Evolutionary conservation across 2,329 filamentous ascomycete species (phyloP).

Genomic region (Chrysoporthe cubensis): DNA sequence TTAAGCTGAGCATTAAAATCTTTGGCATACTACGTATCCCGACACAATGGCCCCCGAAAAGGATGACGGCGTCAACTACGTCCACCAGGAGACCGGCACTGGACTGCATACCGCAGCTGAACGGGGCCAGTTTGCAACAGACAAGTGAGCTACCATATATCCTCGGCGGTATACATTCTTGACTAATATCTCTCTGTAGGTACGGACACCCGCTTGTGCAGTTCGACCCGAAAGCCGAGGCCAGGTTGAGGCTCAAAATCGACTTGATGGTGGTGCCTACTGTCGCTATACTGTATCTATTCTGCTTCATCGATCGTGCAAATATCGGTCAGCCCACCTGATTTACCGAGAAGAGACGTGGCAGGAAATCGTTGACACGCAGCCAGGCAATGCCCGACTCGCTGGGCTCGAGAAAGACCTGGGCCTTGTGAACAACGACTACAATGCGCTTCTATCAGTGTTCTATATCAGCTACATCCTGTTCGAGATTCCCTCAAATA

Average conservation of each 20-base stretch:
- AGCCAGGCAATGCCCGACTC: slow-evolving; percentile 67
- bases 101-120: slow-evolving; percentile 40
- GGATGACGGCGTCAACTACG: slow-evolving; percentile 18
- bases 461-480: slow-evolving; percentile 77
- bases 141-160: slow-evolving; percentile 41
- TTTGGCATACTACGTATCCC: background rate
- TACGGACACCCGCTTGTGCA: slow-evolving; percentile 54
- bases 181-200: slow-evolving; percentile 34
- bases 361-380: background rate
- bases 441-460: slow-evolving; percentile 68
- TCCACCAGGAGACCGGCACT: slow-evolving; percentile 19
- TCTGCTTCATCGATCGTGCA: slow-evolving; percentile 76
- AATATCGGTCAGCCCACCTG: slow-evolving; percentile 62
- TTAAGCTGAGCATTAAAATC: background rate
- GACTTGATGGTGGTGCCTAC: slow-evolving; percentile 69
- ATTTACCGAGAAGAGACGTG: background rate
- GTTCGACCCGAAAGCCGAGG: slow-evolving; percentile 63
- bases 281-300: slow-evolving; percentile 68
- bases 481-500: slow-evolving; percentile 71
- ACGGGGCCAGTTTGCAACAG: slow-evolving; percentile 50
- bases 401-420: slow-evolving; percentile 69
- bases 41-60: slow-evolving; percentile 10
- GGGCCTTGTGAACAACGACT: slow-evolving; percentile 63
- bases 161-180: background rate
- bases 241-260: slow-evolving; percentile 64